phyloP scores from a whole-genome alignment of 1,284 basidiomycete genomes.

The Chondrostereum purpureum region DNA sequence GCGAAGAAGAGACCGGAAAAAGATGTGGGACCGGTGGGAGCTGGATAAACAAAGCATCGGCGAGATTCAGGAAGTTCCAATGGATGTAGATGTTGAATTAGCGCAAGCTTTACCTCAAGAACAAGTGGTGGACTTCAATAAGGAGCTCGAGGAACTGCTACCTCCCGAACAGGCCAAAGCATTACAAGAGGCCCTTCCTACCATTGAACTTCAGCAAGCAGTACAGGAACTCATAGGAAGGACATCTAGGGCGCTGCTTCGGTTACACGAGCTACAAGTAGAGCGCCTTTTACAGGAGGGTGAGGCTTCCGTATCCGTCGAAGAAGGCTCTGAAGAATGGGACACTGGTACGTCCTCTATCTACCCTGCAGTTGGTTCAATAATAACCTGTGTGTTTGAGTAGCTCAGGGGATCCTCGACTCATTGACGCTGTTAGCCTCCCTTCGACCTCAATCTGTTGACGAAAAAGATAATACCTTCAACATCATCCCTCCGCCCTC shows the following conservation, averaged over 20 bases:
- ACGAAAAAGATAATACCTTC: slow-evolving; percentile 24
- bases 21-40: slow-evolving; percentile 21
- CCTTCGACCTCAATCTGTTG: slow-evolving; percentile 57
- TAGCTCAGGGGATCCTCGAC: slow-evolving; percentile 67
- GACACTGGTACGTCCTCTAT: slow-evolving; percentile 51
- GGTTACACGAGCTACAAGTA: slow-evolving; percentile 59
- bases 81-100: slow-evolving; percentile 10
- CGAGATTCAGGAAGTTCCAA: slow-evolving; percentile 9
- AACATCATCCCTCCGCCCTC: slow-evolving; percentile 55
- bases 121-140: slow-evolving; percentile 22
- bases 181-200: slow-evolving; percentile 51
- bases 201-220: slow-evolving; percentile 56
- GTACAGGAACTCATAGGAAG: slow-evolving; percentile 60
- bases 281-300: slow-evolving; percentile 40
- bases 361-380: slow-evolving; percentile 12
- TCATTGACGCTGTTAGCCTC: slow-evolving; percentile 64
- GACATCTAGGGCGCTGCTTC: slow-evolving; percentile 54
- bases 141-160: slow-evolving; percentile 45
- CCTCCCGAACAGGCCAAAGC: slow-evolving; percentile 44
- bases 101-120: slow-evolving; percentile 9
- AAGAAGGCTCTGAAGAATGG: slow-evolving; percentile 72
- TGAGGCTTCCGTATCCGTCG: slow-evolving; percentile 39
- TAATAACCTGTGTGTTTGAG: slow-evolving; percentile 11
- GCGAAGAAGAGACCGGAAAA: slow-evolving; percentile 26
- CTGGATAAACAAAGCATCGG: slow-evolving; percentile 19